Evolutionary conservation across 176 grass and related monocot genomes (phyloP).

Genomic region (Aegilops tauschii): DNA sequence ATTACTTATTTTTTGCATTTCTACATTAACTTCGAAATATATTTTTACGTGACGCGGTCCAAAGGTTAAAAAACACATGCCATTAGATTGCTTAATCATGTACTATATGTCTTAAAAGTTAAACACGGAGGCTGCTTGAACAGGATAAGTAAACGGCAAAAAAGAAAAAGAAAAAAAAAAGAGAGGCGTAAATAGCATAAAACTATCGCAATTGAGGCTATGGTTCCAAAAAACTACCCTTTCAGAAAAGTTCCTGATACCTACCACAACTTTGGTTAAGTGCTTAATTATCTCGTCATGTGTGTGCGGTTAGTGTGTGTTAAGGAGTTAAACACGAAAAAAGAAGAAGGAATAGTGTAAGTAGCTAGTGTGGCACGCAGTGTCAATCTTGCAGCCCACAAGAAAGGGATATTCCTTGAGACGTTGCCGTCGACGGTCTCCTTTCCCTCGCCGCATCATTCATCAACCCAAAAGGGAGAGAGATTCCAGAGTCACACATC

Average conservation of each 20-base stretch:
- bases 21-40: neutral
- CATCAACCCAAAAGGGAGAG: slow-evolving; percentile 5
- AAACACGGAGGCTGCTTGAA: neutral
- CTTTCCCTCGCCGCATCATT: slow-evolving; percentile 34
- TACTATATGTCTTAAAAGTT: neutral
- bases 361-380: neutral
- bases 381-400: slow-evolving; percentile 21
- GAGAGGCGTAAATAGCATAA: too few relatives aligned
- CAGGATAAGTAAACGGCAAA: too few relatives aligned
- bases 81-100: neutral
- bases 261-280: too few relatives aligned
- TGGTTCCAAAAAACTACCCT: too few relatives aligned
- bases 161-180: too few relatives aligned
- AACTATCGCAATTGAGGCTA: too few relatives aligned
- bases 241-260: too few relatives aligned
- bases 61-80: neutral
- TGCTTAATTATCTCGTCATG: too few relatives aligned
- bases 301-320: neutral
- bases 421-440: slow-evolving; percentile 7
- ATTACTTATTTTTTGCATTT: neutral
- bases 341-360: neutral
- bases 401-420: slow-evolving; percentile 41
- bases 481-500: slow-evolving; percentile 13
- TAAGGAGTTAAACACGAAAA: neutral
- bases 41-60: too few relatives aligned